Conservation (phyloP, 192 early-diverging fungal genomes). For the Coemansia asiatica region DNA sequence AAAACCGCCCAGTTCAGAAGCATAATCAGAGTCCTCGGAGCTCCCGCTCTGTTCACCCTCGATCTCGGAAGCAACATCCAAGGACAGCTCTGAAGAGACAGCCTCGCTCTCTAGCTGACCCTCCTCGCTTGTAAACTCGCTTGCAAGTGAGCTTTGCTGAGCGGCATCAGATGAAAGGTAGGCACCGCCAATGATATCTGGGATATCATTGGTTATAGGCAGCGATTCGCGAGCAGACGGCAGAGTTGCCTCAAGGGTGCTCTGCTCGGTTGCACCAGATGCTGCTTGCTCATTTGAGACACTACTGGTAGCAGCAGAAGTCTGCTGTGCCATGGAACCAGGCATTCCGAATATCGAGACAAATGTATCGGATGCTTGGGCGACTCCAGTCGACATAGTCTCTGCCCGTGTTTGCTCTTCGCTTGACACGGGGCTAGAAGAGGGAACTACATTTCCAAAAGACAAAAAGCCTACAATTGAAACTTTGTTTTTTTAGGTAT, state of each 20-base stretch:
- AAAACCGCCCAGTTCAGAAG: not conserved
- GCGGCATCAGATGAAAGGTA: constrained; percentile 1
- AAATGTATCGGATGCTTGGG: not conserved
- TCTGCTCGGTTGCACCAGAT: not conserved
- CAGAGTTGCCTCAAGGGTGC: not conserved
- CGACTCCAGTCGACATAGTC: not conserved
- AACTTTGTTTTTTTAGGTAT: not conserved
- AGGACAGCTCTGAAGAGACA: not conserved
- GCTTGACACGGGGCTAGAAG: not conserved
- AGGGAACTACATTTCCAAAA: not conserved
- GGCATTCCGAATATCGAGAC: constrained; percentile 5
- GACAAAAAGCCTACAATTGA: constrained; percentile 2
- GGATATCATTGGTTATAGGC: not conserved
- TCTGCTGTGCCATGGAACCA: not conserved
- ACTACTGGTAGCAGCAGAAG: not conserved
- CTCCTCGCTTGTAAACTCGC: not conserved
- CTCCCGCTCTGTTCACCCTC: not conserved
- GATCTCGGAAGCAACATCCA: not conserved
- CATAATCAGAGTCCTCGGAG: not conserved
- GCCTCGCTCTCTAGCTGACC: not conserved
- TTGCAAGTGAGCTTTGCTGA: not conserved
- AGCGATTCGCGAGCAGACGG: not conserved
- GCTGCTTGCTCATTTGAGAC: not conserved
- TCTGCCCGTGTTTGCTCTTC: not conserved
- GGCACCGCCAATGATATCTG: constrained; percentile 3